Base-by-base conservation (phyloP, 371 early-diverging fungal species). In the Syncephalastrum monosporum region DNA sequence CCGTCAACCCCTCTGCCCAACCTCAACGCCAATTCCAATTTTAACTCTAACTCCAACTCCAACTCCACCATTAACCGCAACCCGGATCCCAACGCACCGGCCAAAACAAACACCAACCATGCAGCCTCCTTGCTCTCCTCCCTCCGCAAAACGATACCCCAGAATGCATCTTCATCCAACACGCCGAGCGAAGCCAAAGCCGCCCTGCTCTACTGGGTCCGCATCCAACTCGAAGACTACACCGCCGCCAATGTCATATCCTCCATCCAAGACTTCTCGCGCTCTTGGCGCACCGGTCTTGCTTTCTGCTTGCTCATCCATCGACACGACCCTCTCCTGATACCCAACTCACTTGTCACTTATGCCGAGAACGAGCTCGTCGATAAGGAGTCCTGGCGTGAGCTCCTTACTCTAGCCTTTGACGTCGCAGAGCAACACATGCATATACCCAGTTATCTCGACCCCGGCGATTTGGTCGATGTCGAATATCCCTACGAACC, bases 241-340 rank as follows among this genome's bases (percentile, higher is more conserved):
- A 69, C 74, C 41, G 58, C 68, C 23, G 81, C 76, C 7, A 78
- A 79, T 53, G 69, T 86, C 24, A 83, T 86, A 50, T 80, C 80
- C 42, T 58, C 80, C 24, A 72, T 86, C 21, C 79, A 79, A 50
- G 86, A 91, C 64, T 89, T 91, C 67, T 79, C 85, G 24, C 71
- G 77, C 33, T 77, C 84, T 10, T 91, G 91, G 92, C 72, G 85
- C 63, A 87, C 77, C 50, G 91, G 92, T 6, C 69, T 87, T 21
- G 86, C 83, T 10, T 91, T 91, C 65, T 77, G 84, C 56, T 77
- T 86, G 25, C 73, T 92, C 14, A 82, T 90, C 43, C 88, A 91
- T 61, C 74, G 82, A 5, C 86, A 86, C 50, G 83, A 85, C 48
- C 87, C 88, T 5, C 68, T 72, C 0, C 71, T 85, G 50, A 62